These are phyloP conservation scores for Colletotrichum navitas DNA, from an alignment of 2,329 filamentous ascomycete species.

Conservation along the genomic window DNA sequence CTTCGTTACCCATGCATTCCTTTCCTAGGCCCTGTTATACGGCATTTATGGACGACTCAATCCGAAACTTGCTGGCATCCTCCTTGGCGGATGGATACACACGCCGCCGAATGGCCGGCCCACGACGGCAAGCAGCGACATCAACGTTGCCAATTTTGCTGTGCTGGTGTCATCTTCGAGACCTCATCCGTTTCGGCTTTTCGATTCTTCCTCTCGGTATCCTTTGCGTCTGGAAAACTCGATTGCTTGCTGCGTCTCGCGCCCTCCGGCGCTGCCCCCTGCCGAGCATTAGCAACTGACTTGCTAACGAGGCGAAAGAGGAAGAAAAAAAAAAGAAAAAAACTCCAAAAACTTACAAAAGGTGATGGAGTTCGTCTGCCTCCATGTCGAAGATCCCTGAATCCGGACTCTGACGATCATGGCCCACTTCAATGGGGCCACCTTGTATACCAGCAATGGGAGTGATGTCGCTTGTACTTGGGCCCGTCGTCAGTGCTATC, in stretches of 20 bases:
- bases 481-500: not conserved
- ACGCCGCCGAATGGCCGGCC: no score
- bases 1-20: not conserved
- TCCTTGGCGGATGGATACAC: no score
- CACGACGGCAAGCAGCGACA: not conserved
- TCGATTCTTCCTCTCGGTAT: slow-evolving; percentile 16
- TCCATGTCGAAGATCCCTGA: slow-evolving; percentile 27
- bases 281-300: not conserved
- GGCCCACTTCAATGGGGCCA: slow-evolving; percentile 17
- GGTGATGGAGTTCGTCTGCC: slow-evolving; percentile 15
- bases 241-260: slow-evolving; percentile 18
- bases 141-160: not conserved
- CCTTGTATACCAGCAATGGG: not conserved
- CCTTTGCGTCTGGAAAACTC: slow-evolving; percentile 4
- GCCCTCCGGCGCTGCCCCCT: slow-evolving; percentile 13
- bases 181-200: slow-evolving; percentile 27
- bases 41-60: not conserved
- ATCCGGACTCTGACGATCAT: slow-evolving; percentile 4
- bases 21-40: not conserved
- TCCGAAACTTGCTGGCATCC: no score
- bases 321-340: no score
- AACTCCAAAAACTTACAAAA: slow-evolving; percentile 8
- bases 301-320: not conserved
- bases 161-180: not conserved
- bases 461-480: not conserved